These are phyloP conservation scores for Agapanthus africanus DNA, from an alignment of 106 monocot genomes.

Conservation along the genomic window DNA sequence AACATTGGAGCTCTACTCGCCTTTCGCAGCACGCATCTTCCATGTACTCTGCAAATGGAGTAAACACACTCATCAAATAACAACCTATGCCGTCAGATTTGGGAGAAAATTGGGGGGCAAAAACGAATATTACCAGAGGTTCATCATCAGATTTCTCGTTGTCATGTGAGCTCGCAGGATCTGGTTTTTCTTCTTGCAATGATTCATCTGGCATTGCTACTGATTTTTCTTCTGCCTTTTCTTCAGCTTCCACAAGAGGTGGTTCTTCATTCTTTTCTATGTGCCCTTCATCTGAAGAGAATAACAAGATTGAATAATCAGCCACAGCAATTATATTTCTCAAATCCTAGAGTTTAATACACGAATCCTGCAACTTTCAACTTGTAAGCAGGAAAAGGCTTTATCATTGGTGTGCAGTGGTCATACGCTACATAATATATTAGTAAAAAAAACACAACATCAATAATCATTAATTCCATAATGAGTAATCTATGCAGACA, in stretches of 20 bases:
- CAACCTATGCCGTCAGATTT: background rate
- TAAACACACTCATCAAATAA: background rate
- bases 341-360: too few species aligned
- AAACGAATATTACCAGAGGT: conserved; percentile 50
- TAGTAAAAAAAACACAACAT: background rate
- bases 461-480: background rate
- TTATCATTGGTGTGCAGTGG: too few species aligned
- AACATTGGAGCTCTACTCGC: too few species aligned
- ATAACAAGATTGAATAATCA: background rate
- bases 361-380: too few species aligned
- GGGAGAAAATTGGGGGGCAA: background rate
- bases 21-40: background rate
- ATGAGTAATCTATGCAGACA: background rate
- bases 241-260: background rate
- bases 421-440: too few species aligned
- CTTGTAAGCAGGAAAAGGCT: too few species aligned
- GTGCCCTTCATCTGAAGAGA: conserved; percentile 12
- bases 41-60: background rate
- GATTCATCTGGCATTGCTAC: conserved; percentile 2
- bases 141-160: conserved; percentile 15
- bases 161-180: background rate
- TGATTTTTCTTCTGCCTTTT: background rate
- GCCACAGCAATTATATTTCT: too few species aligned
- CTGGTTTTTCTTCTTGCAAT: conserved; percentile 6
- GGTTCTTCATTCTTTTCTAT: conserved; percentile 7